Base-by-base conservation (phyloP, 2,329 filamentous ascomycete genomes). In the Penicillium corylophilum region DNA sequence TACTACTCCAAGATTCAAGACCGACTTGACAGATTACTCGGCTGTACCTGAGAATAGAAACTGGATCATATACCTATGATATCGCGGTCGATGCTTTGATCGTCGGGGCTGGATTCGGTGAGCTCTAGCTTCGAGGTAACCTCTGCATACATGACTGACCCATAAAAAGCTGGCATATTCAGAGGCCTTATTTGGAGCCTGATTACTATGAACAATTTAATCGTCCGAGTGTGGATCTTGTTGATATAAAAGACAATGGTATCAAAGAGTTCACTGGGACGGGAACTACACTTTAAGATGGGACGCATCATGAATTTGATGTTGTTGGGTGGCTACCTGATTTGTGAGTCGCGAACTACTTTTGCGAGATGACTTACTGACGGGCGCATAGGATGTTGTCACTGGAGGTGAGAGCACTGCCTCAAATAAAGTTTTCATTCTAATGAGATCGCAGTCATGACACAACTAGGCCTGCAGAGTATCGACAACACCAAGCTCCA, bases 161-260 rank as follows among this genome's bases (percentile, higher is more conserved):
- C 2, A 16, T 9, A 8, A 18, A 3, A 9, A 35, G 53, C 53
- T 12, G 51, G 54, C 8, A 7, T 51, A 2, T 55, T 51, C 36
- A 48, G 66, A 73, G 80, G 0, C 70, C 69, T 3, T 73, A 67
- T 0, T 69, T 81, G 0, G 79, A 82, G 54, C 66, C 75, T 29
- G 65, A 70, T 36, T 82, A 79, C 59, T 82, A 77, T 55, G 79
- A 82, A 52, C 68, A 74, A 3, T 72, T 77, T 47, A 74, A 80
- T 53, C 70, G 70, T 16, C 63, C 69, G 0, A 74, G 78, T 28
- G 77, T 82, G 2, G 59, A 74, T 1, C 57, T 82, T 1, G 70
- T 82, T 1, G 68, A 77, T 41, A 56, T 80, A 15, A 76, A 74
- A 10, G 60, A 69, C 8, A 74, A 71, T 2, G 69, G 74, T 0